A percentile compares a stretch with the other conserved stretches of the same genome.
phyloP scores from a whole-genome alignment of 371 early-diverging fungal species.

The Apophysomyces sp. region DNA sequence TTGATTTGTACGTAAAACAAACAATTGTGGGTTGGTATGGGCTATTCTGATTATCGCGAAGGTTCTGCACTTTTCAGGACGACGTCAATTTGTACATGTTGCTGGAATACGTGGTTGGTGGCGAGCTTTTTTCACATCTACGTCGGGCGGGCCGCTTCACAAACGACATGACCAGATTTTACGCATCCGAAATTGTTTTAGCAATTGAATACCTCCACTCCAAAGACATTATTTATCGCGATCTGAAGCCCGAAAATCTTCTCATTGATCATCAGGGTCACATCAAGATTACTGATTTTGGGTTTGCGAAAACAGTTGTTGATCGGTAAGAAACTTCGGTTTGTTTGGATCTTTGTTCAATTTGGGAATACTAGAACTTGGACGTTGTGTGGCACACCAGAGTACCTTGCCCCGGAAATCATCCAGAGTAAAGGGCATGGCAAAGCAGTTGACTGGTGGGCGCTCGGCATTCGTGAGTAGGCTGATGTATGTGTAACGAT shows the following conservation, averaged over 20 bases:
- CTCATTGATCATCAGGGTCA: constrained; percentile 86
- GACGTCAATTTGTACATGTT: constrained; percentile 83
- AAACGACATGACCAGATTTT: constrained; percentile 79
- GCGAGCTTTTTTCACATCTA: constrained; percentile 89
- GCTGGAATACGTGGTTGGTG: constrained; percentile 90
- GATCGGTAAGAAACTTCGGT: constrained; percentile 24
- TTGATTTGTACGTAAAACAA: constrained; percentile 72
- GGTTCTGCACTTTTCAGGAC: constrained; percentile 78
- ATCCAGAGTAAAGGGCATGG: constrained; percentile 97
- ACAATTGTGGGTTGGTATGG: neutral
- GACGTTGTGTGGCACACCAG: constrained; percentile 98
- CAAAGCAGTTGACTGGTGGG: constrained; percentile 98
- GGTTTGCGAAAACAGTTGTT: constrained; percentile 78
- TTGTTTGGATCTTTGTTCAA: constrained; percentile 21
- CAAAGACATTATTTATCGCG: constrained; percentile 87
- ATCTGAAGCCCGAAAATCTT: constrained; percentile 87
- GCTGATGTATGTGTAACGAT: neutral
- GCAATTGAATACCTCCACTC: constrained; percentile 85
- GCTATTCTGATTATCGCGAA: neutral
- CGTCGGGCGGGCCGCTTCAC: constrained; percentile 81
- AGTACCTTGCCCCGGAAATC: constrained; percentile 98
- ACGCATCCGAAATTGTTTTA: constrained; percentile 64
- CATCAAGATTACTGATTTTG: constrained; percentile 95
- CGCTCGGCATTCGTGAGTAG: constrained; percentile 79
- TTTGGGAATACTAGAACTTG: constrained; percentile 65